These are phyloP conservation scores for Chrysophaeum taylorii DNA, from an alignment of 352 stramenopile genomes.

Conservation along the genomic window DNA sequence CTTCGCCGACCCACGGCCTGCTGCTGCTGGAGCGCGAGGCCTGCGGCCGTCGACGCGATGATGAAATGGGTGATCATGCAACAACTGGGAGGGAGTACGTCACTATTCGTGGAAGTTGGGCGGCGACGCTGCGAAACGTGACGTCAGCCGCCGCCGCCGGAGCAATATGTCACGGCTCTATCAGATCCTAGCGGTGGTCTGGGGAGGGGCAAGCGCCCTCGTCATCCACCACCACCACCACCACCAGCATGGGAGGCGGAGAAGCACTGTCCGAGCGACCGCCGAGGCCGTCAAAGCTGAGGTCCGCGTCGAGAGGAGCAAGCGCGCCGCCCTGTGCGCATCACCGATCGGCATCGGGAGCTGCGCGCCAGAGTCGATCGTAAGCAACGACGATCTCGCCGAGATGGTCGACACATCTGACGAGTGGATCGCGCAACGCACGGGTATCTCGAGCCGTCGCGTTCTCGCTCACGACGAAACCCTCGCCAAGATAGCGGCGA, in stretches of 20 bases:
- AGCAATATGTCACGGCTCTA: too few species aligned
- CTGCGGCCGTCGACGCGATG: background rate
- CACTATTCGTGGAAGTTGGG: too few species aligned
- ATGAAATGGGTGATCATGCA: background rate
- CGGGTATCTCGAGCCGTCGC: slow-evolving; percentile 51
- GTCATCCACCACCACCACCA: too few species aligned
- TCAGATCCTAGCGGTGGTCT: too few species aligned
- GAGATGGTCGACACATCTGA: slow-evolving; percentile 62
- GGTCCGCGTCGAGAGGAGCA: slow-evolving; percentile 11
- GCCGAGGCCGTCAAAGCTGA: background rate
- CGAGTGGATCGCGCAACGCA: slow-evolving; percentile 65
- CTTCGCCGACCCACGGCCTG: background rate
- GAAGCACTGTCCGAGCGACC: background rate
- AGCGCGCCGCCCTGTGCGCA: slow-evolving; percentile 29
- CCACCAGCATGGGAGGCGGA: too few species aligned
- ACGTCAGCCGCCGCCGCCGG: too few species aligned
- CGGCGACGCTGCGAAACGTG: too few species aligned
- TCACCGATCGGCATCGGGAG: slow-evolving; percentile 54
- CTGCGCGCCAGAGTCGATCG: slow-evolving; percentile 34
- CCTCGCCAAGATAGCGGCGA: background rate
- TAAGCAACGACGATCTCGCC: slow-evolving; percentile 61
- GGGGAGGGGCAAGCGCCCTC: too few species aligned
- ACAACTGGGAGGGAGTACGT: too few species aligned
- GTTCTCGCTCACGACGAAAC: slow-evolving; percentile 36
- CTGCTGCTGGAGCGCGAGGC: background rate